Base-by-base conservation (phyloP, 305 asterid genomes). In the Coffea humblotiana region DNA sequence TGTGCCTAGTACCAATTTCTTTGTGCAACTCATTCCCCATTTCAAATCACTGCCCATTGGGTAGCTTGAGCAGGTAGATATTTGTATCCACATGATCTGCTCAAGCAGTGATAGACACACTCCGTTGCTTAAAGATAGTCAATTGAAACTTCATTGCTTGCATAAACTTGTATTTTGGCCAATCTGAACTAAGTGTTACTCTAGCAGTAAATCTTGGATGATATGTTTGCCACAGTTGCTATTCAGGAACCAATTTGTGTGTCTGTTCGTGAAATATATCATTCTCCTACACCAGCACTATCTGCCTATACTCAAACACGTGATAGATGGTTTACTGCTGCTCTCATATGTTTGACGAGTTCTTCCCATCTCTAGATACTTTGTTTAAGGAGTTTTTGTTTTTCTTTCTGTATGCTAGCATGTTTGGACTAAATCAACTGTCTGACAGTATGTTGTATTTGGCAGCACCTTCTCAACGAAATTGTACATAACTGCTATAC, bases 381-480 rank as follows among this genome's bases (percentile, higher is more conserved):
- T 43, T 35, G 47, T 40, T 52, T 68, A 25, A 23, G 23, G 32
- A 66, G 25, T 49, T 66, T 19, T 75, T n/a, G 14, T 37, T 37
- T 37, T 37, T 4, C 43, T 37, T 1, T 29, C 54, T 27, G 23
- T 14, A 4, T 23, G 37, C n/a, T 37, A 37, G 70, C 65, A 77
- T 48, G 45, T 60, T 67, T 79, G 60, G 40, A 77, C 68, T 77
- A 70, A 78, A 69, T 71, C 72, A 72, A 80, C 70, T 77, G 19
- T 74, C 78, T 87, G 72, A 89, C 60, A 35, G 29, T 82, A 80
- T 47, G 68, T 85, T 82, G 54, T 60, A 23, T 60, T 78, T 77
- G 75, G 82, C 93, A 93, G 97, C 68, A 77, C 78, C 86, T 93
- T 80, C 75, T 92, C 81, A 70, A 71, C 29, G 93, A 81, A 72